Evolutionary conservation across 352 stramenopile genomes (phyloP).

Genomic region (Phytophthora pisi): DNA sequence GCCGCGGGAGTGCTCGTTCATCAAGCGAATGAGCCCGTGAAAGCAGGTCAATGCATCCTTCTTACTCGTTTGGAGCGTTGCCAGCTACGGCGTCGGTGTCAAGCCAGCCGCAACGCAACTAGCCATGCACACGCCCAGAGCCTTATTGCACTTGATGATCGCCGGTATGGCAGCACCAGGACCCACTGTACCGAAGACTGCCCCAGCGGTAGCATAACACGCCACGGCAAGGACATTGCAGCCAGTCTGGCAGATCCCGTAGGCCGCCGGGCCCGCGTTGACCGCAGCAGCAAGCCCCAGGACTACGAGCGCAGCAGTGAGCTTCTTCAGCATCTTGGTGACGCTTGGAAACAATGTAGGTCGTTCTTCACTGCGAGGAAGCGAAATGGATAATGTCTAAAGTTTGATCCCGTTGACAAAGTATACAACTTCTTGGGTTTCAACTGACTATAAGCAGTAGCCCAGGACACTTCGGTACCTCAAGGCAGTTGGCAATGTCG

Average conservation of each 20-base stretch:
- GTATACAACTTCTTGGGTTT: neutral
- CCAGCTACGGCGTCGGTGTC: slow-evolving; percentile 29
- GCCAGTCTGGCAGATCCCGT: slow-evolving; percentile 43
- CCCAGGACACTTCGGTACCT: neutral
- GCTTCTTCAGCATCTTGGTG: slow-evolving; percentile 17
- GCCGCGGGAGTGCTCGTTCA: neutral
- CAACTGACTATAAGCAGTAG: neutral
- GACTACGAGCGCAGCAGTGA: slow-evolving; percentile 1
- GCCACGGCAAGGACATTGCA: slow-evolving; percentile 46
- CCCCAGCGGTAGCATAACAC: slow-evolving; percentile 43
- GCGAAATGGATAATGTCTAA: neutral
- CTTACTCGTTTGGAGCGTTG: neutral
- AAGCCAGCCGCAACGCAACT: slow-evolving; percentile 35
- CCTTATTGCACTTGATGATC: slow-evolving; percentile 35
- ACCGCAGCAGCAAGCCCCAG: slow-evolving; percentile 10
- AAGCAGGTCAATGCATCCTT: slow-evolving; percentile 3
- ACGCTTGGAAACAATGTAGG: neutral
- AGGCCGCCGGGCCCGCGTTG: slow-evolving; percentile 28
- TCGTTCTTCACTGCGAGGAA: neutral
- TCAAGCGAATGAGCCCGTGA: slow-evolving; percentile 15
- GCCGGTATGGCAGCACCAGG: slow-evolving; percentile 1
- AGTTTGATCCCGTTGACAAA: neutral
- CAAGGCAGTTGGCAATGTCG: neutral
- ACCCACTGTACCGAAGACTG: slow-evolving; percentile 46
- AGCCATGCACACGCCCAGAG: slow-evolving; percentile 46